Conservation (phyloP, 2,329 filamentous ascomycete species). For the Aspergillus hiratsukae region DNA sequence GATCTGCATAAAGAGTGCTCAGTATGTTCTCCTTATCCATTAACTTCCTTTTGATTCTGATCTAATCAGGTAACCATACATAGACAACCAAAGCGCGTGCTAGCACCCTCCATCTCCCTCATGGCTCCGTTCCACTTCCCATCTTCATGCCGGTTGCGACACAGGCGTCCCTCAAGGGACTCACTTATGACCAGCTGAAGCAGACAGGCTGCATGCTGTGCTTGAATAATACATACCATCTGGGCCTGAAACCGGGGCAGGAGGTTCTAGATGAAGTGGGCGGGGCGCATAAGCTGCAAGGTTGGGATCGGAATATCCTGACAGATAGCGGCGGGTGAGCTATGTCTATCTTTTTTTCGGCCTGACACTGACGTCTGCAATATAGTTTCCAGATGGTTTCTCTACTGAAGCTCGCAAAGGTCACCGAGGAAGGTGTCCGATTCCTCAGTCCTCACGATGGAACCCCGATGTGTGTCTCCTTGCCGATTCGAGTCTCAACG, state of each 20-base stretch:
- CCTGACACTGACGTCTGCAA: not conserved
- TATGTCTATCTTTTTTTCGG: not conserved
- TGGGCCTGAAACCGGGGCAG: constrained; percentile 92
- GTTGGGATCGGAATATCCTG: constrained; percentile 92
- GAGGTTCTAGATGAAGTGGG: constrained; percentile 80
- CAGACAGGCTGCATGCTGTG: constrained; percentile 85
- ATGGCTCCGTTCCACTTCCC: constrained; percentile 84
- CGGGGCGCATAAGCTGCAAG: constrained; percentile 89
- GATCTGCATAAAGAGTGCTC: constrained; percentile 75
- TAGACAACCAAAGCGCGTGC: constrained; percentile 93
- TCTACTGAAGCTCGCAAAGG: constrained; percentile 81
- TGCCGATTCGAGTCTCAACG: not conserved
- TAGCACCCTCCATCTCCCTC: constrained; percentile 79
- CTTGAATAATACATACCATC: constrained; percentile 96
- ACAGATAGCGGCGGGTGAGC: constrained; percentile 59
- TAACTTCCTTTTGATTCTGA: too few species aligned
- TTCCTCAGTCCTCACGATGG: constrained; percentile 97
- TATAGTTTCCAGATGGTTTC: constrained; percentile 97
- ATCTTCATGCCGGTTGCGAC: constrained; percentile 99
- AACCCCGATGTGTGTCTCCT: constrained; percentile 65
- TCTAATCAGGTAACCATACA: constrained; percentile 1
- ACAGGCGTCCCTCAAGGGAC: constrained; percentile 88
- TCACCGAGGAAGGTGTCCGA: constrained; percentile 92
- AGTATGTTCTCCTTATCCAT: constrained; percentile 44
- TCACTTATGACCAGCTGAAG: constrained; percentile 88